Conservation (phyloP, 176 grass and related monocot genomes). For the Musa schizocarpa region DNA sequence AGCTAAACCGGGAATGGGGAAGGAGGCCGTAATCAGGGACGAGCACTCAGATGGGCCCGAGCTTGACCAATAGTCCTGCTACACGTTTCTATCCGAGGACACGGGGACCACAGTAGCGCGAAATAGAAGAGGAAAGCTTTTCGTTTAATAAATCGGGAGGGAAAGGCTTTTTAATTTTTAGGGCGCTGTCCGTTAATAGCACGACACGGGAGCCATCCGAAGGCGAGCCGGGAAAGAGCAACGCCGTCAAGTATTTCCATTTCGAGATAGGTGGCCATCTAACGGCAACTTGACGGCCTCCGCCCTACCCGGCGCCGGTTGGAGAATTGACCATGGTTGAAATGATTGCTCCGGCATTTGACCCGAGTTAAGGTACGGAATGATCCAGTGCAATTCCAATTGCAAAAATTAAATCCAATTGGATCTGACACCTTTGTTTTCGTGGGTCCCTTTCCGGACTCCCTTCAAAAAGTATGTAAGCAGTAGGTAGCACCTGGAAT, state of each 20-base stretch:
- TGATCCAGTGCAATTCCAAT: too few relatives aligned
- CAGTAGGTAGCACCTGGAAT: neutral
- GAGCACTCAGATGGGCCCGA: neutral
- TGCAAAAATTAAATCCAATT: too few relatives aligned
- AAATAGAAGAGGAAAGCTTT: neutral
- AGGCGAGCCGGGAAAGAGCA: neutral
- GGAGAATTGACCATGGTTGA: conserved; percentile 3
- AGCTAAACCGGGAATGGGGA: neutral
- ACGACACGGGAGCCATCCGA: neutral
- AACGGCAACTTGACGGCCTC: neutral
- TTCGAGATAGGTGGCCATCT: neutral
- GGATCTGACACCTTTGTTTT: too few relatives aligned
- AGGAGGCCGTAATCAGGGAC: neutral
- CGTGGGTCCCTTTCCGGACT: neutral
- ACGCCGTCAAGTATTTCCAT: neutral
- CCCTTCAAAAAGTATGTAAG: too few relatives aligned
- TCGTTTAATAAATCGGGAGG: neutral
- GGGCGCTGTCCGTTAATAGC: conserved; percentile 17
- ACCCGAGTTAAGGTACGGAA: neutral
- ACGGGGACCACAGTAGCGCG: neutral
- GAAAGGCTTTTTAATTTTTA: neutral
- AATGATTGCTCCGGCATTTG: neutral
- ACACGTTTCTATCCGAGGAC: neutral
- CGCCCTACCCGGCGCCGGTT: neutral
- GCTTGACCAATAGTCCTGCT: neutral